Percentiles rank a stretch among this genome's conserved stretches.
These are phyloP conservation scores for Cytospora piceicola DNA, from an alignment of 2,329 filamentous ascomycete genomes.

Conservation along the genomic window DNA sequence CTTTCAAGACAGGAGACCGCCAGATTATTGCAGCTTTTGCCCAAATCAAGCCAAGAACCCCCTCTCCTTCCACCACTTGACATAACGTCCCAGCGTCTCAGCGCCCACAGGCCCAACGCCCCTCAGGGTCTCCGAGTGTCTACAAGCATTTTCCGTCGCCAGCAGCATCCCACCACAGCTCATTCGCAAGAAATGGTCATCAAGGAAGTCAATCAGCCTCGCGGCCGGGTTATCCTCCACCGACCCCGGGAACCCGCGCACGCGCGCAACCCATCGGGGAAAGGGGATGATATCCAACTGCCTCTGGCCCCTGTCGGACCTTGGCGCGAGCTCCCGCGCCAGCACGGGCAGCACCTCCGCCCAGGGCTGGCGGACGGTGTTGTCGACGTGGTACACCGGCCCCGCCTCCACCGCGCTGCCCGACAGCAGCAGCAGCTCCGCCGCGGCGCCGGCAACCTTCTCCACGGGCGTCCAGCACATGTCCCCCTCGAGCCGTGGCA, in stretches of 20 bases:
- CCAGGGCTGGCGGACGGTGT: conserved; percentile 14
- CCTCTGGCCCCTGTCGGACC: too few species aligned
- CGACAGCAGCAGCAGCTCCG: conserved; percentile 36
- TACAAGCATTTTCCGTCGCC: too few species aligned
- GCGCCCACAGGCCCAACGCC: too few species aligned
- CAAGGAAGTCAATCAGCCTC: not conserved
- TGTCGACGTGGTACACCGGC: conserved; percentile 19
- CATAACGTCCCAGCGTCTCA: too few species aligned
- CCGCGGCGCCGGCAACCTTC: conserved; percentile 35
- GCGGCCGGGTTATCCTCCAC: not conserved
- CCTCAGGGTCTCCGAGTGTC: too few species aligned
- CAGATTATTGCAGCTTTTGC: too few species aligned
- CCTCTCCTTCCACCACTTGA: too few species aligned
- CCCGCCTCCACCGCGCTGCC: too few species aligned
- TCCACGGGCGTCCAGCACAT: conserved; percentile 54
- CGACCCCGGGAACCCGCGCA: not conserved
- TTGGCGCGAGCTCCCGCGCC: conserved; percentile 23
- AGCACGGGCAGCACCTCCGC: not conserved
- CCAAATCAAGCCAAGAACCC: too few species aligned
- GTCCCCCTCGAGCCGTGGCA: conserved; percentile 46
- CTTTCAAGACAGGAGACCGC: too few species aligned
- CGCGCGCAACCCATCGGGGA: not conserved
- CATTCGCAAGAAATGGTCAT: not conserved
- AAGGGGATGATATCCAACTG: not conserved
- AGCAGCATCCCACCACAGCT: not conserved